These are phyloP conservation scores for Flaveria sonorensis DNA, from an alignment of 129 eudicot species.

Conservation along the genomic window DNA sequence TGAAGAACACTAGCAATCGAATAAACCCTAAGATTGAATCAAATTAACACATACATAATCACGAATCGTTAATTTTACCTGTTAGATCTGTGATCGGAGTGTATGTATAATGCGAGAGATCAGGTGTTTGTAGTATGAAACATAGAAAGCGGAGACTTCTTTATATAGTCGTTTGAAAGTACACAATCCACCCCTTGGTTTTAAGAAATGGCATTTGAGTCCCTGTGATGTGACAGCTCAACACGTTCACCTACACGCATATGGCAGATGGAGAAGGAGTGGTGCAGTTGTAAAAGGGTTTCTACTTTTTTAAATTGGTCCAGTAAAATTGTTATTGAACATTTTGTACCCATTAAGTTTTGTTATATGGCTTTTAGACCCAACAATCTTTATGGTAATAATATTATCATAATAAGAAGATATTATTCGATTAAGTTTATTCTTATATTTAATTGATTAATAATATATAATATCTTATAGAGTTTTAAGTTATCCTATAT, in stretches of 20 bases:
- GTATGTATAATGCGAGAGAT: constrained; percentile 16
- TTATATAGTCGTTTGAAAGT: constrained; percentile 37
- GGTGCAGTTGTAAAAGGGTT: neutral
- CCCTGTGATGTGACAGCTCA: constrained; percentile 28
- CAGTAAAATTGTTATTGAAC: neutral
- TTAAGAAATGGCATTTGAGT: constrained; percentile 1
- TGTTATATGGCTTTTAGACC: neutral
- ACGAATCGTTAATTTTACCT: constrained; percentile 35
- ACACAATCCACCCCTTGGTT: constrained; percentile 31
- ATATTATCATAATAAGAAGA: no score
- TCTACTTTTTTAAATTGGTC: neutral
- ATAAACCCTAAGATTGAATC: neutral
- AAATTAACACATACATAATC: neutral
- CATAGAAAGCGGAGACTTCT: constrained; percentile 32
- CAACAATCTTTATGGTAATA: neutral
- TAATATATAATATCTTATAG: no score
- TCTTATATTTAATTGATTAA: no score
- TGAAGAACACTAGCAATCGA: neutral
- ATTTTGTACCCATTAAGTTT: neutral
- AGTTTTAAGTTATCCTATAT: no score
- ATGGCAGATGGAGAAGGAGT: constrained; percentile 17
- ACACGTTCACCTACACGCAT: constrained; percentile 36
- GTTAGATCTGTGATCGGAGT: constrained; percentile 25
- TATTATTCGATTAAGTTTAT: no score
- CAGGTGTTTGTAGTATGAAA: constrained; percentile 28